phyloP scores from a whole-genome alignment of 495 filamentous ascomycete genomes.

The Tricharina praecox region DNA sequence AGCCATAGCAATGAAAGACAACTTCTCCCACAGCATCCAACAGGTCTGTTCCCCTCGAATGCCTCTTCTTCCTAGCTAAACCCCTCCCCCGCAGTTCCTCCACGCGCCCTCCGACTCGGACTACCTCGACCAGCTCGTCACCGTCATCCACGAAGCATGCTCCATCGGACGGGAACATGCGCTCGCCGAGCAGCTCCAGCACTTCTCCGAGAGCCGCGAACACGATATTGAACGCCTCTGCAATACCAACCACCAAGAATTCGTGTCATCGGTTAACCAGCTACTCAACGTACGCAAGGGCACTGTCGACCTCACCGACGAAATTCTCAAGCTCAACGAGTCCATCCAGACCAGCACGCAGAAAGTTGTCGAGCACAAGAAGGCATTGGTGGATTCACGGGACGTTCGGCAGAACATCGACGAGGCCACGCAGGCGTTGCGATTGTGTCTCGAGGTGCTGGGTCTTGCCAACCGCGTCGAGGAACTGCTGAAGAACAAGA shows the following conservation, averaged over 20 bases:
- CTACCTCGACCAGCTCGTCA: conserved; percentile 86
- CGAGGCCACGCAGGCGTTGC: conserved; percentile 74
- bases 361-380: conserved; percentile 86
- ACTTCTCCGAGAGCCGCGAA: conserved; percentile 73
- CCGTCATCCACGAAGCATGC: conserved; percentile 77
- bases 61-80: background rate
- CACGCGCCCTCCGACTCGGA: conserved; percentile 80
- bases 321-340: conserved; percentile 81
- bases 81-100: conserved; percentile 46
- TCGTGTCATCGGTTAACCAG: conserved; percentile 80
- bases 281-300: conserved; percentile 79
- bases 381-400: conserved; percentile 74
- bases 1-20: conserved; percentile 3
- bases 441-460: conserved; percentile 79
- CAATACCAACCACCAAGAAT: conserved; percentile 90
- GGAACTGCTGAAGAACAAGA: conserved; percentile 75
- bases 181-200: conserved; percentile 59
- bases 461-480: conserved; percentile 88
- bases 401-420: conserved; percentile 91
- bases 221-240: conserved; percentile 86
- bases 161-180: conserved; percentile 52
- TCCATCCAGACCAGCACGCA: conserved; percentile 93
- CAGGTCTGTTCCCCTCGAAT: background rate
- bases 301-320: conserved; percentile 68
- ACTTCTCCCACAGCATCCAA: conserved; percentile 3